phyloP scores from a whole-genome alignment of 2,329 filamentous ascomycete species.

The Phaeoacremonium minimum region DNA sequence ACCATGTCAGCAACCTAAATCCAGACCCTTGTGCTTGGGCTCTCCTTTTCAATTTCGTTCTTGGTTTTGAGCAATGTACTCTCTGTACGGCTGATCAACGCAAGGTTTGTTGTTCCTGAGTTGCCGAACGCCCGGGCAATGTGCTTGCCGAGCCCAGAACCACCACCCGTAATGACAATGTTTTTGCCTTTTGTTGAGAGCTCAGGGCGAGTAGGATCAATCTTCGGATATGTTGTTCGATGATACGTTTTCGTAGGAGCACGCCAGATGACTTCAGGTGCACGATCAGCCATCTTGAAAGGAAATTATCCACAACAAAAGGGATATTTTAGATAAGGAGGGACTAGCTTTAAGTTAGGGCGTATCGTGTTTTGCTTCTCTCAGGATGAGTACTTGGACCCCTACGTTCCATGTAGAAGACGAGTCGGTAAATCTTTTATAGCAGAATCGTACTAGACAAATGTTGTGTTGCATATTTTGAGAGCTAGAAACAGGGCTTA shows the following conservation, averaged over 20 bases:
- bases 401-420: too few species aligned
- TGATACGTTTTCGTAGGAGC: constrained; percentile 1
- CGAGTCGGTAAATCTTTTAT: too few species aligned
- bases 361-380: too few species aligned
- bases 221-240: neutral
- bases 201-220: neutral
- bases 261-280: too few species aligned
- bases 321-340: too few species aligned
- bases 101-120: neutral
- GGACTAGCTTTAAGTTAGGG: too few species aligned
- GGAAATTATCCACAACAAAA: too few species aligned
- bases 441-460: too few species aligned
- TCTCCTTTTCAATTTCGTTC: neutral
- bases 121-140: constrained; percentile 1
- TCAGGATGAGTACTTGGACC: too few species aligned
- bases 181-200: constrained; percentile 1
- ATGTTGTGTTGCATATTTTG: too few species aligned
- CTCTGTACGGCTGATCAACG: constrained; percentile 2
- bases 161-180: constrained; percentile 1
- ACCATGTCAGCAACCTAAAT: neutral
- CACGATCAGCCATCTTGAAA: too few species aligned
- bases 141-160: constrained; percentile 1
- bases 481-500: too few species aligned
- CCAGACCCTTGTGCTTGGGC: neutral
- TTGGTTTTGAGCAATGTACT: constrained; percentile 2